These are phyloP conservation scores for Fusarium sp. DNA, from an alignment of 2,329 filamentous ascomycete species.

Conservation along the genomic window DNA sequence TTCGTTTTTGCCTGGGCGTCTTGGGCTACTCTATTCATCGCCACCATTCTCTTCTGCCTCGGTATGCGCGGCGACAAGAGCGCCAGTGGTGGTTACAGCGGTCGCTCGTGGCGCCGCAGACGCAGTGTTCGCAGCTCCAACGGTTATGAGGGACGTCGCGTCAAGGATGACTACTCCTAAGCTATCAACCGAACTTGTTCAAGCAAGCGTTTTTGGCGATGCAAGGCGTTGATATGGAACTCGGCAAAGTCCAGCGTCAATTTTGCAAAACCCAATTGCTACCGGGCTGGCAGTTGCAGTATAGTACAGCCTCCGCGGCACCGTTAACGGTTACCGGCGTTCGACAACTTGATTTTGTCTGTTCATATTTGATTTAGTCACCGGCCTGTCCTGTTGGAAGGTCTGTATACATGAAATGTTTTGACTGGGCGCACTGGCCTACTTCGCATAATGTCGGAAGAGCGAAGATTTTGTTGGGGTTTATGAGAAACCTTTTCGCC, in stretches of 20 bases:
- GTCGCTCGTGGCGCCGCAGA: constrained; percentile 51
- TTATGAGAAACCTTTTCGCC: constrained; percentile 2
- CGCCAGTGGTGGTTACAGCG: constrained; percentile 44
- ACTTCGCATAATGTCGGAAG: constrained; percentile 12
- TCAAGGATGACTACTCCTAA: constrained; percentile 78
- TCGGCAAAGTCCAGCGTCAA: not conserved
- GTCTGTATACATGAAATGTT: constrained; percentile 17
- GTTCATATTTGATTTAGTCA: constrained; percentile 16
- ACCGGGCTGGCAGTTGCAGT: not conserved
- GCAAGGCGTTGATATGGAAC: not conserved
- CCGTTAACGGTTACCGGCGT: not conserved
- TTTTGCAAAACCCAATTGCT: not conserved
- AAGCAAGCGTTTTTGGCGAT: not conserved
- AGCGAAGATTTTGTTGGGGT: not conserved
- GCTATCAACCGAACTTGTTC: constrained; percentile 1
- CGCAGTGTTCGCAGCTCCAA: constrained; percentile 55
- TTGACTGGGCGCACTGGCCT: not conserved
- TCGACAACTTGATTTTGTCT: constrained; percentile 12
- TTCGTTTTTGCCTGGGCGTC: constrained; percentile 84
- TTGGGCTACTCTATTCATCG: constrained; percentile 73
- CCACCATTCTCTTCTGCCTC: constrained; percentile 74
- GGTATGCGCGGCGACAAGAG: constrained; percentile 66
- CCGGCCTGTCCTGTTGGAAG: not conserved
- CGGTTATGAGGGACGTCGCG: constrained; percentile 62
- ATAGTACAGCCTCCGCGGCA: not conserved